Percentiles rank a stretch among this genome's conserved stretches.
Evolutionary conservation across 139 green algal species (phyloP).

Genomic region (Chlorella sp.): DNA sequence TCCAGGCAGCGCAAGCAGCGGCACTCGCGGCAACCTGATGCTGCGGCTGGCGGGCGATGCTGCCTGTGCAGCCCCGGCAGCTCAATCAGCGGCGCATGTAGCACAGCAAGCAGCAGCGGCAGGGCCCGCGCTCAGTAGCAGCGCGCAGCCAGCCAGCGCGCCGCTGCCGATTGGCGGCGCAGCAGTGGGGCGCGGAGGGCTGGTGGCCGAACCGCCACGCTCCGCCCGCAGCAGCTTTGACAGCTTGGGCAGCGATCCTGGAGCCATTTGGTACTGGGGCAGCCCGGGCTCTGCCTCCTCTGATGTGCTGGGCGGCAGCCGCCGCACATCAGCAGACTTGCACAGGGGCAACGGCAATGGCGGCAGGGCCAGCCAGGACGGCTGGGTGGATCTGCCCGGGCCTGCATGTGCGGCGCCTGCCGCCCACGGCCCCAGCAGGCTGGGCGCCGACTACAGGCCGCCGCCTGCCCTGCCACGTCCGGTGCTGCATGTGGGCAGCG

Average conservation of each 20-base stretch:
- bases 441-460: background rate
- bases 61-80: background rate
- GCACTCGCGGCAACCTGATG: background rate
- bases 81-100: background rate
- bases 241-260: slow-evolving; percentile 16
- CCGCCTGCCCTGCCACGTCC: background rate
- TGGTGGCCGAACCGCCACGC: background rate
- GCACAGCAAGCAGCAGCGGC: background rate
- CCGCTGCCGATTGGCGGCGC: background rate
- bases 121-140: background rate
- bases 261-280: slow-evolving; percentile 33
- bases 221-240: slow-evolving; percentile 3
- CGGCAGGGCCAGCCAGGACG: background rate
- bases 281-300: background rate
- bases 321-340: no score
- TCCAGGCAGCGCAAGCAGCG: background rate
- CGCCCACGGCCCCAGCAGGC: background rate
- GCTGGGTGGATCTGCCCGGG: background rate
- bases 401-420: background rate
- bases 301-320: background rate
- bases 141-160: background rate
- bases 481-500: slow-evolving; percentile 22
- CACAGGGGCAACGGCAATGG: background rate
- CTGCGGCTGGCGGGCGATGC: background rate
- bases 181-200: background rate